These are phyloP conservation scores for Botrytis paeoniae DNA, from an alignment of 2,329 filamentous ascomycete species.

Conservation along the genomic window DNA sequence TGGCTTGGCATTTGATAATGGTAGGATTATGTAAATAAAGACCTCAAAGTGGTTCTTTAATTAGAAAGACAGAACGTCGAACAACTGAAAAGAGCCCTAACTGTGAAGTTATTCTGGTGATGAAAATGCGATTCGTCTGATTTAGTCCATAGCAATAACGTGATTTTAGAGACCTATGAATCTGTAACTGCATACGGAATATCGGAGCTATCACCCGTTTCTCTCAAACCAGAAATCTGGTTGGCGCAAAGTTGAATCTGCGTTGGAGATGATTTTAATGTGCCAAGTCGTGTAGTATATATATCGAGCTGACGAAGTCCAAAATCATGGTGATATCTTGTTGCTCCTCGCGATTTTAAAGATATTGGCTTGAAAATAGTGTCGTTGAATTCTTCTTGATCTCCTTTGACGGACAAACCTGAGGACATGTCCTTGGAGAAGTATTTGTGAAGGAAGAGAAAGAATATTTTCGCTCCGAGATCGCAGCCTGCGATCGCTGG, in stretches of 20 bases:
- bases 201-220: background rate
- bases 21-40: too few species aligned
- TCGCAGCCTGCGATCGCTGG: fast-evolving
- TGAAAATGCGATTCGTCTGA: background rate
- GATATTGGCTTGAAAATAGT: fast-evolving
- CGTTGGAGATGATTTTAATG: background rate
- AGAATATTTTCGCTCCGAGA: background rate
- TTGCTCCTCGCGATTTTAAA: fast-evolving
- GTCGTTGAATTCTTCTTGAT: background rate
- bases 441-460: fast-evolving
- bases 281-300: fast-evolving
- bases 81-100: too few species aligned
- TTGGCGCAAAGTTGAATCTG: background rate
- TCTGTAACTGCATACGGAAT: background rate
- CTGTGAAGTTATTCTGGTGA: background rate
- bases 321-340: background rate
- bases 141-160: too few species aligned
- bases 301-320: too few species aligned
- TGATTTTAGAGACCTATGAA: background rate
- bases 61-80: fast-evolving
- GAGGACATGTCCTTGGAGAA: background rate
- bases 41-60: fast-evolving
- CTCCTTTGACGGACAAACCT: background rate
- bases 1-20: background rate
- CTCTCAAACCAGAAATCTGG: background rate